Evolutionary conservation across 768 basidiomycete species (phyloP).

Genomic region (Phanerodontia chrysosporium): DNA sequence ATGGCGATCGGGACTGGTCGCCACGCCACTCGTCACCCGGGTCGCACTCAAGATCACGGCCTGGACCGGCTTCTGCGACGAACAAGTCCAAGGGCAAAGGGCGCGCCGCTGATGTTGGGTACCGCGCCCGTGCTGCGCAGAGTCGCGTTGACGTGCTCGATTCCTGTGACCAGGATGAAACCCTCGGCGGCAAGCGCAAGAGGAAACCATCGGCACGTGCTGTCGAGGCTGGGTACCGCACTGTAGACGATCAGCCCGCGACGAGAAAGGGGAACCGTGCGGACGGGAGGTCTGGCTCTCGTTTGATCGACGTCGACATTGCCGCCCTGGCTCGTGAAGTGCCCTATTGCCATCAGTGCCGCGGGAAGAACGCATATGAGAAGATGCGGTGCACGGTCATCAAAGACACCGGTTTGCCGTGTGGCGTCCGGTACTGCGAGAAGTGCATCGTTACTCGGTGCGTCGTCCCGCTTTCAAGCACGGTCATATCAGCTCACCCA

Average conservation of each 20-base stretch:
- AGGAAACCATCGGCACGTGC: background rate
- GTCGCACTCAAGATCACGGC: no score
- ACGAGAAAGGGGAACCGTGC: background rate
- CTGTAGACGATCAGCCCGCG: no score
- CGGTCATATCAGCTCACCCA: background rate
- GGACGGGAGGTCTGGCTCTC: background rate
- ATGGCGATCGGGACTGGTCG: no score
- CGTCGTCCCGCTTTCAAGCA: background rate
- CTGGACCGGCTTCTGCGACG: background rate
- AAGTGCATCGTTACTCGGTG: slow-evolving; percentile 32
- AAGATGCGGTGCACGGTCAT: slow-evolving; percentile 34
- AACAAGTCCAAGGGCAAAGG: slow-evolving; percentile 8
- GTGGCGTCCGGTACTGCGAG: slow-evolving; percentile 32
- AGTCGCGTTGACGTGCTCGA: background rate
- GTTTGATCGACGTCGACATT: background rate
- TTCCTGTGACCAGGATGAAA: background rate
- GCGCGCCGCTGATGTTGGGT: background rate
- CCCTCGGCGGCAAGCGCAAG: background rate
- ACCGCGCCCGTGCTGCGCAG: background rate
- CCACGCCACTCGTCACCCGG: no score
- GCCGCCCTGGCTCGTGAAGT: slow-evolving; percentile 1
- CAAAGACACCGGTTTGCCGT: slow-evolving; percentile 15
- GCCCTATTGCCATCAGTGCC: slow-evolving; percentile 35
- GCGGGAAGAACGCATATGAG: slow-evolving; percentile 20
- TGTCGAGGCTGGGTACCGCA: background rate